phyloP scores from a whole-genome alignment of 306 rosid species.

The Trifolium fragiferum region DNA sequence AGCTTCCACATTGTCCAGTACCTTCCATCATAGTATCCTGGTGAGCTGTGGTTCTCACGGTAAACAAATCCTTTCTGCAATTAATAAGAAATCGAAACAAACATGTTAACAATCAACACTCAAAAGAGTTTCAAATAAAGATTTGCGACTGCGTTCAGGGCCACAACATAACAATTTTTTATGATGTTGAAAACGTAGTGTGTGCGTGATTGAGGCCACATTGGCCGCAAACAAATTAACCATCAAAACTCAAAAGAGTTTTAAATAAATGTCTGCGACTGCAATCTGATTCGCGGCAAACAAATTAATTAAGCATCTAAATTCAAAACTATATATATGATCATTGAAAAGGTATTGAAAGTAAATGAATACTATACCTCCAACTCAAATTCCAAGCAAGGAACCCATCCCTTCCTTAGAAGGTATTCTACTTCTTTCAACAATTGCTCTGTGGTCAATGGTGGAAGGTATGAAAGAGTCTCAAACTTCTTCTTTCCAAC shows the following conservation, averaged over 20 bases:
- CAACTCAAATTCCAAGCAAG: slow-evolving; percentile 75
- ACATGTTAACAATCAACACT: neutral
- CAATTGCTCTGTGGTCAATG: neutral
- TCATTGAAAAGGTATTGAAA: neutral
- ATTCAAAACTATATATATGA: neutral
- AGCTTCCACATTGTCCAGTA: slow-evolving; percentile 93
- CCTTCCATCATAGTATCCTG: slow-evolving; percentile 83
- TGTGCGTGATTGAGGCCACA: too few species aligned
- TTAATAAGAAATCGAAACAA: neutral
- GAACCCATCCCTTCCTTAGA: slow-evolving; percentile 60
- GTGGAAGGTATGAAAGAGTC: slow-evolving; percentile 84
- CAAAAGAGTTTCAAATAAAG: neutral
- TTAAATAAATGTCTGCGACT: neutral
- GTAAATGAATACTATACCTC: slow-evolving; percentile 42
- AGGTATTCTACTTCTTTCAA: slow-evolving; percentile 69
- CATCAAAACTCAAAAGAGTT: slow-evolving; percentile 5
- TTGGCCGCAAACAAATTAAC: neutral
- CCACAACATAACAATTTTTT: neutral
- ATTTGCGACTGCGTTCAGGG: neutral
- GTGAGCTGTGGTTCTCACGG: slow-evolving; percentile 68
- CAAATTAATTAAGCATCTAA: slow-evolving; percentile 4
- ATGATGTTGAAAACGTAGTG: neutral
- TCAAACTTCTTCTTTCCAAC: slow-evolving; percentile 69
- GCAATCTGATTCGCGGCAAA: neutral
- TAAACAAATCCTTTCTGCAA: slow-evolving; percentile 53